Evolutionary conservation across 1,284 basidiomycete species (phyloP).

Genomic region (Cutaneotrichosporon mucoides): DNA sequence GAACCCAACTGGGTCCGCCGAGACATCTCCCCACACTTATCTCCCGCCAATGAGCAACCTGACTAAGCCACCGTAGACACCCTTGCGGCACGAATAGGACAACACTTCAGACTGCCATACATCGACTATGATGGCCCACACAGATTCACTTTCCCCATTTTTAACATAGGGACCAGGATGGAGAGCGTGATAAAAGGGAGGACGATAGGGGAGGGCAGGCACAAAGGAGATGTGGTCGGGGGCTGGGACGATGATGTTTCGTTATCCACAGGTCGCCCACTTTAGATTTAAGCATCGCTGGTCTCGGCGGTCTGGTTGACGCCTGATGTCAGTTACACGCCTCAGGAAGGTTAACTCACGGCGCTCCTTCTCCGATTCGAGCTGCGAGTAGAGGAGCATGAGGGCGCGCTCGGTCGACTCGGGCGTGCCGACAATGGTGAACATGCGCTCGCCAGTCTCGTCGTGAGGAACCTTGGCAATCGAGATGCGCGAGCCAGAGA

Average conservation of each 20-base stretch:
- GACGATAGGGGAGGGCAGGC: neutral
- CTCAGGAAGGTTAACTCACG: constrained; percentile 50
- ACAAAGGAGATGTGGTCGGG: neutral
- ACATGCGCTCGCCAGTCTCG: constrained; percentile 98
- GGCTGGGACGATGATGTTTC: neutral
- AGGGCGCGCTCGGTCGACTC: constrained; percentile 96
- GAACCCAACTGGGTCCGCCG: too few species aligned
- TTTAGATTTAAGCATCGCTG: constrained; percentile 13
- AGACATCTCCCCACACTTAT: too few species aligned
- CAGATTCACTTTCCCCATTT: neutral
- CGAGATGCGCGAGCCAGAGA: constrained; percentile 93
- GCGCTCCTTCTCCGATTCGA: constrained; percentile 93
- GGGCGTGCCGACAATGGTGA: constrained; percentile 94
- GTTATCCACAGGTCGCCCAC: neutral
- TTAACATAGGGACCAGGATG: neutral
- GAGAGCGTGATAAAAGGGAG: neutral
- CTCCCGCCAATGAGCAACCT: too few species aligned
- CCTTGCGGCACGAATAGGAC: too few species aligned
- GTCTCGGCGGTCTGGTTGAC: constrained; percentile 31
- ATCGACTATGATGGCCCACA: constrained; percentile 14
- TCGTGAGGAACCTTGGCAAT: constrained; percentile 99
- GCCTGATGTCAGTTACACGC: constrained; percentile 18
- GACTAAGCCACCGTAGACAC: too few species aligned
- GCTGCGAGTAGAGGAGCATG: constrained; percentile 93
- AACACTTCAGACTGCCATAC: constrained; percentile 19